A percentile compares a stretch with the other conserved stretches of the same genome.
These are phyloP conservation scores for Dipteronia sinensis DNA, from an alignment of 345 rosid genomes.

Conservation along the genomic window DNA sequence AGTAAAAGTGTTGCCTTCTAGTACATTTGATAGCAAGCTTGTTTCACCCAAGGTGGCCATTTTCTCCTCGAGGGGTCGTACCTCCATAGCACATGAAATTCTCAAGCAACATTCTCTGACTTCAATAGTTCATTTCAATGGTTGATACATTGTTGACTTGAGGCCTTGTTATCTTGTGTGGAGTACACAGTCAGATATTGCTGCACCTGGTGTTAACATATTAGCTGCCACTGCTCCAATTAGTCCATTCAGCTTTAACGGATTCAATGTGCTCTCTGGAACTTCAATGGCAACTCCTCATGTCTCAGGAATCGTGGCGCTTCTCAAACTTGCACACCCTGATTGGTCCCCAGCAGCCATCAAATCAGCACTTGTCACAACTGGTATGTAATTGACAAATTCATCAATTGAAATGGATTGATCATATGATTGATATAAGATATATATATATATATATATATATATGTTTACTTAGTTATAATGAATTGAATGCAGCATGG, in stretches of 20 bases:
- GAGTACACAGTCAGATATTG: conserved; percentile 40
- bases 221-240: conserved; percentile 41
- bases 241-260: not conserved
- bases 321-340: conserved; percentile 42
- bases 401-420: no score
- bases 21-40: conserved; percentile 31
- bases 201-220: conserved; percentile 48
- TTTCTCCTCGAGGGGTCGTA: conserved; percentile 44
- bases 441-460: no score
- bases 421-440: no score
- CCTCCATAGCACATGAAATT: not conserved
- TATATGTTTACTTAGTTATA: no score
- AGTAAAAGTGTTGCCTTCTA: conserved; percentile 26
- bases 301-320: conserved; percentile 41
- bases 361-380: conserved; percentile 53
- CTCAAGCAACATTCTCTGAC: conserved; percentile 10
- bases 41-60: conserved; percentile 38
- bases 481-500: conserved; percentile 29
- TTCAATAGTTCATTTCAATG: not conserved
- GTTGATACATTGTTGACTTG: not conserved
- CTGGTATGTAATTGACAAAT: conserved; percentile 21
- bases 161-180: not conserved
- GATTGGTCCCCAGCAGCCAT: conserved; percentile 49
- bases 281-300: conserved; percentile 50
- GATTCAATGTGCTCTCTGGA: conserved; percentile 29